Evolutionary conservation across 2,329 filamentous ascomycete species (phyloP).

Genomic region (Penicillium sumatraense): DNA sequence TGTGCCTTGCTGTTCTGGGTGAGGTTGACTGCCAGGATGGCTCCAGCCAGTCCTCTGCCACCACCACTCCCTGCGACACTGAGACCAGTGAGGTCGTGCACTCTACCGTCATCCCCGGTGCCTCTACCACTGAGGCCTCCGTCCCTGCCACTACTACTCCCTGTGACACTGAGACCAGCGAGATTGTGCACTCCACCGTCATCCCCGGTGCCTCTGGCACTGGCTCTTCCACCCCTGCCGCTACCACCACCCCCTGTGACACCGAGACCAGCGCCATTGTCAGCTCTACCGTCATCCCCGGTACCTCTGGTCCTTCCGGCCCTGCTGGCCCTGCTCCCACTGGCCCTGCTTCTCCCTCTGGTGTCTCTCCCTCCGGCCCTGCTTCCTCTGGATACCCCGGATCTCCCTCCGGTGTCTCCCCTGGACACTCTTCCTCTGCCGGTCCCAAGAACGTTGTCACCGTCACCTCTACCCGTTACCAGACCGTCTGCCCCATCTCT

Average conservation of each 20-base stretch:
- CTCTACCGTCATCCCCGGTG: constrained; percentile 1
- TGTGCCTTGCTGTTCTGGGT: constrained; percentile 32
- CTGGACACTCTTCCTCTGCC: constrained; percentile 4
- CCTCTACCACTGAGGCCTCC: constrained; percentile 2
- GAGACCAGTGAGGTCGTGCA: constrained; percentile 8
- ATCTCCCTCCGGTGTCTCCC: constrained; percentile 5
- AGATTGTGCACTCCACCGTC: neutral
- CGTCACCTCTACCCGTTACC: constrained; percentile 8
- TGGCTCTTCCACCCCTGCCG: constrained; percentile 2
- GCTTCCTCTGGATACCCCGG: neutral
- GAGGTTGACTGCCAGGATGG: constrained; percentile 28
- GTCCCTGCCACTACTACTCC: constrained; percentile 9
- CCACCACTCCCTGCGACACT: constrained; percentile 8
- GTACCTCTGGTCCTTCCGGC: neutral
- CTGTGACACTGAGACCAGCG: constrained; percentile 8
- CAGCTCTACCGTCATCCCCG: neutral
- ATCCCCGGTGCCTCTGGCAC: neutral
- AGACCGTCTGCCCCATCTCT: constrained; percentile 12
- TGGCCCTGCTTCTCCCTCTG: neutral
- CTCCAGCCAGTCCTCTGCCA: neutral
- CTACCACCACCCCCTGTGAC: constrained; percentile 16
- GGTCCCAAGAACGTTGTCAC: constrained; percentile 2
- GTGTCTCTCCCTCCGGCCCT: neutral
- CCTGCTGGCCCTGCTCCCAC: neutral
- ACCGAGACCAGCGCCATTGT: constrained; percentile 1